These are phyloP conservation scores for Samsoniella hepiali DNA, from an alignment of 2,329 filamentous ascomycete species.

Conservation along the genomic window DNA sequence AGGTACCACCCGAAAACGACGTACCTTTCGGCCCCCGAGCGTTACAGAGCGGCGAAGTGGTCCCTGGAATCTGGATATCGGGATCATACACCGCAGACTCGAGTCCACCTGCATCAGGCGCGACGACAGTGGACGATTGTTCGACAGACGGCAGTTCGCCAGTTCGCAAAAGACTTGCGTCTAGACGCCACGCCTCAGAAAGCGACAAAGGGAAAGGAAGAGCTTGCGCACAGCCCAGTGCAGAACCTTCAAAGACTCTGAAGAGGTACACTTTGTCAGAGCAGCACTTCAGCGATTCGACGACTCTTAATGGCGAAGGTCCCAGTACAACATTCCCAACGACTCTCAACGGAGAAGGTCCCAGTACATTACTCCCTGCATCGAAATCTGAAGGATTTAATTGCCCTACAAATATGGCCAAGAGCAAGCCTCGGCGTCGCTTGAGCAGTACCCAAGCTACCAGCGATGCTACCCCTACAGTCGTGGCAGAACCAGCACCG, in stretches of 20 bases:
- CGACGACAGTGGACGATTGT: slow-evolving; percentile 24
- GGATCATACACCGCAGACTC: slow-evolving; percentile 41
- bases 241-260: neutral
- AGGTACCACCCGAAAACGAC: slow-evolving; percentile 44
- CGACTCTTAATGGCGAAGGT: neutral
- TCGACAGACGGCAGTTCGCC: neutral
- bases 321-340: neutral
- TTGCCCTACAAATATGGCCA: neutral
- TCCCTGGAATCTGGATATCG: slow-evolving; percentile 81
- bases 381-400: neutral
- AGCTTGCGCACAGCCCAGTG: slow-evolving; percentile 10
- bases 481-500: neutral
- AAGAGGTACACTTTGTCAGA: slow-evolving; percentile 12
- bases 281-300: slow-evolving; percentile 6
- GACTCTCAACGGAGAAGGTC: neutral
- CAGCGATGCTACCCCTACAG: neutral
- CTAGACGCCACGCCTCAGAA: neutral
- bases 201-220: slow-evolving; percentile 23
- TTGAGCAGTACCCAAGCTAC: neutral
- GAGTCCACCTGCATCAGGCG: slow-evolving; percentile 26
- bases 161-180: neutral
- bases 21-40: slow-evolving; percentile 85
- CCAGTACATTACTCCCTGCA: neutral
- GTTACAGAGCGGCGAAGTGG: slow-evolving; percentile 75
- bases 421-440: neutral